phyloP scores from a whole-genome alignment of 495 filamentous ascomycete species.

The Lasiosphaeria ovina region DNA sequence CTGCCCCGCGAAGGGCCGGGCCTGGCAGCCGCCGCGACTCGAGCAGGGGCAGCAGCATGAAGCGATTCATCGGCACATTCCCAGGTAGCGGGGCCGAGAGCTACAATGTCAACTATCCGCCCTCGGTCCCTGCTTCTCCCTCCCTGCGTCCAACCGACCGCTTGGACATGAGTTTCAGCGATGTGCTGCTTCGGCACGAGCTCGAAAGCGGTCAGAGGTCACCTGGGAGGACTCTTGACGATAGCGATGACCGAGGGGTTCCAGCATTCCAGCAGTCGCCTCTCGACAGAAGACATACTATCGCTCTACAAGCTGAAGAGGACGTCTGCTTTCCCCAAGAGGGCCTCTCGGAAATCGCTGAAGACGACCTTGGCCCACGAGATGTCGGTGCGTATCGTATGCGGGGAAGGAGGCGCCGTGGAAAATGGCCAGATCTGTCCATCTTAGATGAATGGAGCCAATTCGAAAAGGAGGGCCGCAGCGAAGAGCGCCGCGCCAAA shows the following conservation, averaged over 20 bases:
- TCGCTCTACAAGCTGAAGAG: slow-evolving; percentile 61
- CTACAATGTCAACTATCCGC: slow-evolving; percentile 95
- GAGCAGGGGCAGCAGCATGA: slow-evolving; percentile 39
- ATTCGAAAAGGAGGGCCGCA: slow-evolving; percentile 86
- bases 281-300: slow-evolving; percentile 46
- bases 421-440: slow-evolving; percentile 59
- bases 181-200: slow-evolving; percentile 69
- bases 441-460: slow-evolving; percentile 87
- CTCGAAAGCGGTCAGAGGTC: slow-evolving; percentile 36
- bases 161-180: slow-evolving; percentile 66
- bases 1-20: slow-evolving; percentile 17
- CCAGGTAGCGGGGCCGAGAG: slow-evolving; percentile 35
- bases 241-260: slow-evolving; percentile 36
- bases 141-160: slow-evolving; percentile 47
- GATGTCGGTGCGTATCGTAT: slow-evolving; percentile 31
- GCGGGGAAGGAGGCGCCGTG: slow-evolving; percentile 53
- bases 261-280: slow-evolving; percentile 27
- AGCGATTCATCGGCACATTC: slow-evolving; percentile 31
- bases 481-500: slow-evolving; percentile 82
- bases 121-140: slow-evolving; percentile 83
- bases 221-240: slow-evolving; percentile 31
- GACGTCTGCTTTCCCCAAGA: slow-evolving; percentile 93
- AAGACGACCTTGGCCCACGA: slow-evolving; percentile 61
- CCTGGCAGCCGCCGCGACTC: slow-evolving; percentile 41
- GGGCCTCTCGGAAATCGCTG: slow-evolving; percentile 71